Evolutionary conservation across 139 green algal genomes (phyloP), one percentile per base, ranked within the genome.

Genomic region (Volvox reticuliferus): DNA sequence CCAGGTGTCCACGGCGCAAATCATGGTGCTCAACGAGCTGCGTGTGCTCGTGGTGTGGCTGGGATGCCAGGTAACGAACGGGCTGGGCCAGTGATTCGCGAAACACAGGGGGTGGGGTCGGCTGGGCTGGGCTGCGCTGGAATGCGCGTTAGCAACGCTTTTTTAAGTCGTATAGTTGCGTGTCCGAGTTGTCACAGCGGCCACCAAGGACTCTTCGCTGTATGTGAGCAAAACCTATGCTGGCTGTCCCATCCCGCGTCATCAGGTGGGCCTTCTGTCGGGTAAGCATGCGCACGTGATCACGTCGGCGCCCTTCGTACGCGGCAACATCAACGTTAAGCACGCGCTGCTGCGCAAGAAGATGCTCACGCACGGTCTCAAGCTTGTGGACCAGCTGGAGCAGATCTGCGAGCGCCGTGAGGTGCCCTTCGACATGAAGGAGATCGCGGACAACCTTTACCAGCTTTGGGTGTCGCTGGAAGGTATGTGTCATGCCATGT

Each of bases 21-120:
- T 91, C 82, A 94, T 96, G 93, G 95, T 94, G 75, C 94, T 97
- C 16, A 94, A 91, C 19, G 95, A 97, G 94, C 95, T 97, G 78
- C 94, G 94, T 36, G 85, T 92, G 79, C 92, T 97, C 86, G 88
- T 94, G 30, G 88, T 94, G 76, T 97, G 94, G 92, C 78, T 96
- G 62, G 90, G 96, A 21, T 92, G 92, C 87, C 95, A 97, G 90
- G 89, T 96, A n/a, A 30, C 35, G 35, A 76, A 28, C 6, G 68
- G 68, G 68, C 12, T 28, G 68, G 68, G 68, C 12, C 22, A 12
- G 22, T 76, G 22, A n/a, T n/a, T 76, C 3, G 68, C 26, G 22
- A 76, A 76, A 12, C 68, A n/a, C 26, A 76, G 68, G 24, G 68
- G 24, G 12, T 76, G 26, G 68, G 68, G 3, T n/a, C 44, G 9